Conservation (phyloP, 1,284 basidiomycete genomes). For the Ustilago nuda region DNA sequence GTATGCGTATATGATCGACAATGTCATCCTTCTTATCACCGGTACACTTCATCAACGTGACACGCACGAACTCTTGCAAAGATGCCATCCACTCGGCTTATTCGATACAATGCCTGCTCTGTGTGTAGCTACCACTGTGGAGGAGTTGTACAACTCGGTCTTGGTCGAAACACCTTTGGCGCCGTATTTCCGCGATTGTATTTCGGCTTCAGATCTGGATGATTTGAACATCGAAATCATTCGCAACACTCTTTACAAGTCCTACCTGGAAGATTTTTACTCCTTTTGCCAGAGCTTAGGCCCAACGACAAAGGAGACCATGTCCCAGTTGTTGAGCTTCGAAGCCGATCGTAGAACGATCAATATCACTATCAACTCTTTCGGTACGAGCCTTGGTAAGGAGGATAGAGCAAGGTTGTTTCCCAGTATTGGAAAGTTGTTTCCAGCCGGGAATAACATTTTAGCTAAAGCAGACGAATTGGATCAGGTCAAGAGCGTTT, state of each 20-base stretch:
- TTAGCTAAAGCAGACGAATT: constrained; percentile 94
- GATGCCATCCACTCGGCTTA: constrained; percentile 95
- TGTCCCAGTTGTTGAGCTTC: constrained; percentile 82
- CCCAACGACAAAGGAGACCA: constrained; percentile 69
- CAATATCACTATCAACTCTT: constrained; percentile 99
- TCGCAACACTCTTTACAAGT: constrained; percentile 99
- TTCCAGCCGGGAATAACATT: constrained; percentile 93
- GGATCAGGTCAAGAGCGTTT: constrained; percentile 88
- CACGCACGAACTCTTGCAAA: constrained; percentile 93
- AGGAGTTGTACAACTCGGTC: constrained; percentile 96
- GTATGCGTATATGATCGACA: constrained; percentile 99
- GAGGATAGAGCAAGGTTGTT: constrained; percentile 96
- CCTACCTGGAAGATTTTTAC: constrained; percentile 98
- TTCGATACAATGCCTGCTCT: constrained; percentile 99
- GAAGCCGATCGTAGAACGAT: constrained; percentile 96
- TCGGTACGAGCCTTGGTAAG: constrained; percentile 92
- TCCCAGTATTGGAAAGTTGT: constrained; percentile 91
- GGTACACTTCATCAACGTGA: constrained; percentile 97
- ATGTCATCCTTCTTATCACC: constrained; percentile 95
- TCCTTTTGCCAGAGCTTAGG: constrained; percentile 83
- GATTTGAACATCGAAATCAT: constrained; percentile 99
- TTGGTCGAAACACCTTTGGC: constrained; percentile 97
- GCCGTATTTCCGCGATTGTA: constrained; percentile 95
- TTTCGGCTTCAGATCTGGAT: constrained; percentile 94
- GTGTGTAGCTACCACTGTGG: constrained; percentile 99